Conservation (phyloP, 2,329 filamentous ascomycete species). For the Ramichloridium luteum region DNA sequence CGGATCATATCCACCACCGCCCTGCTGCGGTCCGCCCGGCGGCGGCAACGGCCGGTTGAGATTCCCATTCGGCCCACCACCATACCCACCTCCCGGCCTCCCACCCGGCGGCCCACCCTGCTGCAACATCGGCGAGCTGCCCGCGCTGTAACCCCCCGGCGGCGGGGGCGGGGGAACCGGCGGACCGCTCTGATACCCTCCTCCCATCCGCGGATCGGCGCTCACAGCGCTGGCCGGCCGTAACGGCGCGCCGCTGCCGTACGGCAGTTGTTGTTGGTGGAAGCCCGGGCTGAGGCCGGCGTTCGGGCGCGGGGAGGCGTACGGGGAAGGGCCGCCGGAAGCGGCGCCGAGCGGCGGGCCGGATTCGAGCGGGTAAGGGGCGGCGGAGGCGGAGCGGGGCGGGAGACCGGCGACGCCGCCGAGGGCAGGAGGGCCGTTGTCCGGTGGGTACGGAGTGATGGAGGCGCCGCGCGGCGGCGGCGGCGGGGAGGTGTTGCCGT, state of each 20-base stretch:
- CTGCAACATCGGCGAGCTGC: slow-evolving; percentile 7
- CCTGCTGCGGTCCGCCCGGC: slow-evolving; percentile 2
- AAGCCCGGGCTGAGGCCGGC: slow-evolving; percentile 21
- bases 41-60: neutral
- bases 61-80: no score
- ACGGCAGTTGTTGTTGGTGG: no score
- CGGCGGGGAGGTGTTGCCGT: slow-evolving; percentile 8
- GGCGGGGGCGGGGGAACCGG: slow-evolving; percentile 8
- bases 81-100: no score
- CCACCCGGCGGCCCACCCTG: slow-evolving; percentile 5
- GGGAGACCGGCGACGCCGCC: no score
- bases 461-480: slow-evolving; percentile 13
- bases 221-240: no score
- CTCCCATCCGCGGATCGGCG: no score
- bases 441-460: slow-evolving; percentile 21
- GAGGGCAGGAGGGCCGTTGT: slow-evolving; percentile 26
- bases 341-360: slow-evolving; percentile 39
- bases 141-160: slow-evolving; percentile 8
- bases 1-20: neutral
- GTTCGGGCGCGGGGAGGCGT: slow-evolving; percentile 5
- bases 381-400: slow-evolving; percentile 39
- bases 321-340: no score
- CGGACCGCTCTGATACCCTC: neutral
- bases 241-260: no score
- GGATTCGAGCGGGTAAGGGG: slow-evolving; percentile 62